Percentiles rank a stretch among this genome's conserved stretches.
Evolutionary conservation across 139 green algal species (phyloP).

Genomic region (Asterochloris erici): DNA sequence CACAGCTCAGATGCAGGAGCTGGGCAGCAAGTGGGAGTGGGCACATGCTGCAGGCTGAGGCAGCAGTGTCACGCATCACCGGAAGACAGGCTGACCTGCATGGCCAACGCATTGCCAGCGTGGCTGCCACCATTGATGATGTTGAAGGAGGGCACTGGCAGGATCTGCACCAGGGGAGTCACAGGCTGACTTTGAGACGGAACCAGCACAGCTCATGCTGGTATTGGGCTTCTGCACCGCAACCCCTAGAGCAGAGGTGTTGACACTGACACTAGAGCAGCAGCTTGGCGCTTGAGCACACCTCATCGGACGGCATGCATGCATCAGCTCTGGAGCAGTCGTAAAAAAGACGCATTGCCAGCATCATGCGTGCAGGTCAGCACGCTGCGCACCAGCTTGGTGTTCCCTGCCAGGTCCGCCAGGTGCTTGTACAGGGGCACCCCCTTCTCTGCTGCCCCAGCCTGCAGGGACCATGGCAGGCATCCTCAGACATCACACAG

Average conservation of each 20-base stretch:
- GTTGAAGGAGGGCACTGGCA: slow-evolving; percentile 98
- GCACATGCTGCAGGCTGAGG: too few relatives aligned
- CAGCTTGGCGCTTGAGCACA: too few relatives aligned
- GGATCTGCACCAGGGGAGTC: slow-evolving; percentile 41
- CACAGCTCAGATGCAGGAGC: too few relatives aligned
- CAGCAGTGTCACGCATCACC: too few relatives aligned
- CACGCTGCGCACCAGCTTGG: slow-evolving; percentile 70
- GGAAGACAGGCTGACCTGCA: slow-evolving; percentile 39
- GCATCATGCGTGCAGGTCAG: background rate
- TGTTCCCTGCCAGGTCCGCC: slow-evolving; percentile 88
- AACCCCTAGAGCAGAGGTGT: background rate
- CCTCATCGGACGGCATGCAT: background rate
- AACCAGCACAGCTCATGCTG: too few relatives aligned
- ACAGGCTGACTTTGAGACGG: background rate
- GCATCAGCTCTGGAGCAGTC: background rate
- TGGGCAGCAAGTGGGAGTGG: too few relatives aligned
- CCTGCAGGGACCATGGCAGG: slow-evolving; percentile 32
- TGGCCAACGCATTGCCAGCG: slow-evolving; percentile 96
- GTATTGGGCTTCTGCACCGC: background rate
- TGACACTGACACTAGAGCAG: background rate
- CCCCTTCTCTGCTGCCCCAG: slow-evolving; percentile 91
- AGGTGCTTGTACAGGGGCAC: slow-evolving; percentile 97
- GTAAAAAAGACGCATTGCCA: background rate
- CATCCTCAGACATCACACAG: too few relatives aligned
- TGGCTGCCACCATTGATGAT: slow-evolving; percentile 99